These are phyloP conservation scores for Peterozyma toletana DNA, from an alignment of 805 yeast species.

Conservation along the genomic window DNA sequence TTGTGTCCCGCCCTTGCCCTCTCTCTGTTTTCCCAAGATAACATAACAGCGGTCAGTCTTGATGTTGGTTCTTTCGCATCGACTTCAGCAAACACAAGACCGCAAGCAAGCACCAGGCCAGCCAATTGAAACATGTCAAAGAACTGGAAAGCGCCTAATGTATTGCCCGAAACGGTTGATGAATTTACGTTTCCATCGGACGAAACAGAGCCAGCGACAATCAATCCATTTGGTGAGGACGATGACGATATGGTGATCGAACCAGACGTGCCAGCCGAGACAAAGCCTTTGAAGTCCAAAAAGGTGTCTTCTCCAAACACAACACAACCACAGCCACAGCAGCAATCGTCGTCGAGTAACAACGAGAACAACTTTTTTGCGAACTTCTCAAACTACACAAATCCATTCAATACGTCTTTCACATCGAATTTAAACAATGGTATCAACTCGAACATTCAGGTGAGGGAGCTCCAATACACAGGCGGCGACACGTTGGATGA, in stretches of 20 bases:
- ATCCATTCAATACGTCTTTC: constrained; percentile 21
- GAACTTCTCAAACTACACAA: constrained; percentile 24
- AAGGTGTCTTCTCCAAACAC: not conserved
- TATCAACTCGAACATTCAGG: constrained; percentile 23
- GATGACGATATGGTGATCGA: constrained; percentile 25
- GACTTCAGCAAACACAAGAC: not conserved
- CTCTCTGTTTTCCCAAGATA: not conserved
- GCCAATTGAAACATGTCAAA: not conserved
- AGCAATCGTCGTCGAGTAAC: constrained; percentile 3
- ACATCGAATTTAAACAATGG: constrained; percentile 12
- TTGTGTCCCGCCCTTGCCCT: too few species aligned
- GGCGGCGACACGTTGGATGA: constrained; percentile 58
- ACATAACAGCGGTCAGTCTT: not conserved
- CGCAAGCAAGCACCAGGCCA: not conserved
- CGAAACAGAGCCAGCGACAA: constrained; percentile 2
- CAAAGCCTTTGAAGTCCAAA: not conserved
- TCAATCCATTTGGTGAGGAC: constrained; percentile 13
- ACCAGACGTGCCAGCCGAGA: constrained; percentile 18
- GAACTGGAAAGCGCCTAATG: constrained; percentile 6
- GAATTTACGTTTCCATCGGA: constrained; percentile 15
- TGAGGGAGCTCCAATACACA: constrained; percentile 40
- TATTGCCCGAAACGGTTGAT: constrained; percentile 8
- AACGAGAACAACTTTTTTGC: constrained; percentile 10
- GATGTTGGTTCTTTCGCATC: not conserved
- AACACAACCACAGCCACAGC: not conserved